Percentiles rank a stretch among this genome's conserved stretches.
These are phyloP conservation scores for Quercus phellos DNA, from an alignment of 331 rosid species.

Conservation along the genomic window DNA sequence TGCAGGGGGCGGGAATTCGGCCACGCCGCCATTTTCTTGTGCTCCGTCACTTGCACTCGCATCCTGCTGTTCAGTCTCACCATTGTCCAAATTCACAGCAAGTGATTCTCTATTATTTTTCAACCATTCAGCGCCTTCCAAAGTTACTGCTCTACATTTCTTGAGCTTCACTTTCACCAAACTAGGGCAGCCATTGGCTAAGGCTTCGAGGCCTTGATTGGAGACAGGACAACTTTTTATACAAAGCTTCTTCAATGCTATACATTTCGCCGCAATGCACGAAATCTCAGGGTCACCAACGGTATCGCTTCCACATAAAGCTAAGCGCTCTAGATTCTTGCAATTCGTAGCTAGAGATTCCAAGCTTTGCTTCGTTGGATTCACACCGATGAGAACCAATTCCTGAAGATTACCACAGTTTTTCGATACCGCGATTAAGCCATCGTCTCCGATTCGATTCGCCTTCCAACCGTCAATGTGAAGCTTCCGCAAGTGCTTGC, in stretches of 20 bases:
- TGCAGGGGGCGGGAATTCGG: conserved; percentile 46
- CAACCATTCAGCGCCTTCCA: conserved; percentile 79
- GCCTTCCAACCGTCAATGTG: conserved; percentile 97
- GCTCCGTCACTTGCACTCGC: conserved; percentile 76
- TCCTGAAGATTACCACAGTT: conserved; percentile 80
- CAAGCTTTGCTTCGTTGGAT: conserved; percentile 75
- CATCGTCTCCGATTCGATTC: conserved; percentile 81
- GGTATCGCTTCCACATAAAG: conserved; percentile 88
- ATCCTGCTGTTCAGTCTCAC: conserved; percentile 66
- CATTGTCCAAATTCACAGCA: conserved; percentile 80
- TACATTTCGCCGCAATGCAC: conserved; percentile 81
- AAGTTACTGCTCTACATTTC: conserved; percentile 83
- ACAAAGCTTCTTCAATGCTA: conserved; percentile 91
- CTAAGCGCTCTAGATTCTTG: conserved; percentile 78
- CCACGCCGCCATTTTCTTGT: conserved; percentile 44
- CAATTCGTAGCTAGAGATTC: conserved; percentile 81
- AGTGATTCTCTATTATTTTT: conserved; percentile 55
- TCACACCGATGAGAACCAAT: conserved; percentile 82
- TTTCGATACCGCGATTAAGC: conserved; percentile 72
- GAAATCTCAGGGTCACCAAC: conserved; percentile 89
- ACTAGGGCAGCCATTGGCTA: conserved; percentile 88
- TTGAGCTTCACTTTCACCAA: conserved; percentile 95
- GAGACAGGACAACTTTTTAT: conserved; percentile 94
- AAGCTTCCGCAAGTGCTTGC: conserved; percentile 83
- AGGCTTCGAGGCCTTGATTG: conserved; percentile 67